Evolutionary conservation across 2,329 filamentous ascomycete genomes (phyloP), one percentile per base, ranked within the genome.

Genomic region (Grosmannia penicillata): DNA sequence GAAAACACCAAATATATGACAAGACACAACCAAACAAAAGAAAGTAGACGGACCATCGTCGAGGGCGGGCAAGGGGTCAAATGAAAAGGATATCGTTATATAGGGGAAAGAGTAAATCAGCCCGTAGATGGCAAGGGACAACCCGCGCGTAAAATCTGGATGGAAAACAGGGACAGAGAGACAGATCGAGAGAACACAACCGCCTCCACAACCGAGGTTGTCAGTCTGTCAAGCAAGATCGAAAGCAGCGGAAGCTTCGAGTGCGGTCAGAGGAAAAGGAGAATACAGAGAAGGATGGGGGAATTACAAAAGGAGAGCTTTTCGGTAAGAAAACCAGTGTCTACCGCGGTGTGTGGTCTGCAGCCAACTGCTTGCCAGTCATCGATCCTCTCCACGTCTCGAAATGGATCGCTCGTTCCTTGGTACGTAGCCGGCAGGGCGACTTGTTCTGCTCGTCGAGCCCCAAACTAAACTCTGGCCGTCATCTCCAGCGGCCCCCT

Each of bases 41-140:
- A 32, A 13, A 27, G 27, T 23, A 37, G 11, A 35, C 18, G n/a
- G 13, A 13, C 4, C 31, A n/a, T 23, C 10, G 19, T 33, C 3
- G 13, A 24, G 28, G 14, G 4, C 11, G 6, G n/a, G 13, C 18
- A 28, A 28, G n/a, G 10, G 18, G 29, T 19, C 9, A 39, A 33
- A 37, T 21, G 10, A 38, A 43, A 38, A 40, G 34, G 41, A 45
- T 43, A 42, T 40, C 40, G 40, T 42, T 40, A 39, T 38, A 30
- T 39, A 39, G 28, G 36, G 23, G 21, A 24, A n/a, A n/a, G n/a
- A n/a, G 32, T 29, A 19, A 27, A 26, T 15, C 26, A 24, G 18
- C 23, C 14, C 18, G 35, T 37, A 28, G 28, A 5, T 34, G 23
- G 4, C 5, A 17, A 9, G 18, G 27, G 28, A n/a, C n/a, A n/a